A percentile compares a stretch with the other conserved stretches of the same genome.
These are phyloP conservation scores for Rubus idaeus DNA, from an alignment of 306 rosid genomes.

Conservation along the genomic window DNA sequence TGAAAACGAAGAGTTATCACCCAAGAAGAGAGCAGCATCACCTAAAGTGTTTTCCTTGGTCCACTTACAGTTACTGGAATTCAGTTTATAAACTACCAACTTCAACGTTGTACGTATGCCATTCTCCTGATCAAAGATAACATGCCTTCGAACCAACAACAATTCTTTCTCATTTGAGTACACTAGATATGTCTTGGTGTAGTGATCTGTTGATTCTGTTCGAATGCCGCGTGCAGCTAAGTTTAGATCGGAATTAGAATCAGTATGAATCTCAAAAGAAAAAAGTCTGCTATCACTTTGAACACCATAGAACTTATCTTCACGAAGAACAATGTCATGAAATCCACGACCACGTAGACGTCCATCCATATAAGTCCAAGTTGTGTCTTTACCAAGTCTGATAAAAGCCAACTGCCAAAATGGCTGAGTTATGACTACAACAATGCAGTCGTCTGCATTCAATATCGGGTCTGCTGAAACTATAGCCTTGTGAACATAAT, in stretches of 20 bases:
- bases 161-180: neutral
- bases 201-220: no score
- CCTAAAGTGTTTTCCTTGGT: neutral
- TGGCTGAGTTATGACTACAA: neutral
- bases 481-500: neutral
- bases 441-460: neutral
- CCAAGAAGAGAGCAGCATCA: neutral
- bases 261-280: neutral
- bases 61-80: neutral
- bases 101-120: neutral
- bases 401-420: neutral
- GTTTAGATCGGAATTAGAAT: neutral
- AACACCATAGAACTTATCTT: neutral
- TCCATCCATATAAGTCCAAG: neutral
- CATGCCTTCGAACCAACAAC: neutral
- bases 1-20: constrained; percentile 10
- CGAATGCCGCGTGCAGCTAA: neutral
- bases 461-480: neutral
- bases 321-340: neutral
- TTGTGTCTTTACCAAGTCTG: neutral
- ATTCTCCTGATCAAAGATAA: neutral
- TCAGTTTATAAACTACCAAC: neutral
- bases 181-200: neutral
- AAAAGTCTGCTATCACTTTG: neutral
- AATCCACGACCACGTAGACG: neutral